Evolutionary conservation across 2,329 filamentous ascomycete species (phyloP), one percentile per base, ranked within the genome.

Genomic region (Aspergillus sp.): DNA sequence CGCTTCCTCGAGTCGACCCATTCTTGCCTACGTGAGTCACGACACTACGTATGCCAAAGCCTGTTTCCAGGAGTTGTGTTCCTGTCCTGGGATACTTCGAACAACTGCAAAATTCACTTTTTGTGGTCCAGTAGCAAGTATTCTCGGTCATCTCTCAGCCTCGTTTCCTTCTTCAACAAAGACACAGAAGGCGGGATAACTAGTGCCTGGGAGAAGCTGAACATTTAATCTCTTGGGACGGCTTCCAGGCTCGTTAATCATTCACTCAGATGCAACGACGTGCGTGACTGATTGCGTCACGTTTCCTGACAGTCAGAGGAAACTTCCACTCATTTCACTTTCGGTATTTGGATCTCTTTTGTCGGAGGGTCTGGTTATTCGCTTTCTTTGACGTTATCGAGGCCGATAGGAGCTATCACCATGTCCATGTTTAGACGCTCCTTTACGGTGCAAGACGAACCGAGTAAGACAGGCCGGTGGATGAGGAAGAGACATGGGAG

Each of bases 341-440:
- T 43, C 48, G 53, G 52, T 57, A 56, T 48, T 66, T 66, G 57
- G 37, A 39, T 39, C 33, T 35, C 33, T 3, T 17, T 35, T 35
- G n/a, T 17, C 5, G 19, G 15, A 7, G 3, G 17, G 9, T 64
- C 64, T 60, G 54, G 54, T 60, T 62, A 45, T 46, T 64, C 58
- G 45, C 58, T 53, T 67, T 49, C 52, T 53, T 60, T 19, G 33
- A 15, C 33, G 17, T 15, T 7, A 15, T 37, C 61, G 75, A 74
- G 74, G 73, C 73, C 74, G 73, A 71, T 71, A 64, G 75, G 71
- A 27, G 70, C 69, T 74, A 62, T 19, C 17, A 17, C 10, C 15
- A 39, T 39, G 10, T 77, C 68, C 71, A 95, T 95, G 88, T 95
- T 95, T 79, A 94, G 90, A 76, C 88, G 88, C 69, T 90, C 90